phyloP scores from a whole-genome alignment of 345 rosid species.

The Linum tenue region DNA sequence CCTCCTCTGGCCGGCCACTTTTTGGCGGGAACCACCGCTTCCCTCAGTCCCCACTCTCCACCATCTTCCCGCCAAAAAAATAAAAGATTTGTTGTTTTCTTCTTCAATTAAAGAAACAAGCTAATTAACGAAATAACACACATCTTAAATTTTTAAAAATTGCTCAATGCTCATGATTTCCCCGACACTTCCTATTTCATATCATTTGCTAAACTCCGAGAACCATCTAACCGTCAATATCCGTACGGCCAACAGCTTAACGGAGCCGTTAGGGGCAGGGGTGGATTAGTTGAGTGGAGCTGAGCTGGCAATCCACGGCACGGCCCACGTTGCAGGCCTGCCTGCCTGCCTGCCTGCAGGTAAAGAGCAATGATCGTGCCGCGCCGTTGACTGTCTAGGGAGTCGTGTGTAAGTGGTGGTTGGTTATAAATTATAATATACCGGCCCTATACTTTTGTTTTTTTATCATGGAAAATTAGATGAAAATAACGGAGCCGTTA shows the following conservation, averaged over 20 bases:
- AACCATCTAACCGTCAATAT: neutral
- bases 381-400: neutral
- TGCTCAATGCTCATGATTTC: too few relatives aligned
- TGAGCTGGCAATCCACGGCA: neutral
- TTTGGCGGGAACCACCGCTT: conserved; percentile 33
- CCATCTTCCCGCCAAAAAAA: conserved; percentile 27
- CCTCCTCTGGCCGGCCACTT: conserved; percentile 18
- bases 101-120: too few relatives aligned
- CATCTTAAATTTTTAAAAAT: too few relatives aligned
- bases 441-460: too few relatives aligned
- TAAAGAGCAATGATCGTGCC: neutral
- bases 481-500: neutral
- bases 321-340: neutral
- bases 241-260: neutral
- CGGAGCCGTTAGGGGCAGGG: neutral
- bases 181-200: neutral
- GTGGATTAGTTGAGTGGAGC: neutral
- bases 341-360: too few relatives aligned
- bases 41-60: neutral
- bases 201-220: neutral
- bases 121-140: too few relatives aligned
- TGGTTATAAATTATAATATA: too few relatives aligned
- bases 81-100: neutral
- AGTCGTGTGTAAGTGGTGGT: too few relatives aligned
- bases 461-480: neutral